Percentiles rank a stretch among this genome's conserved stretches.
Conservation (phyloP, 2,329 filamentous ascomycete species). For the Diaporthe aspalathi region DNA sequence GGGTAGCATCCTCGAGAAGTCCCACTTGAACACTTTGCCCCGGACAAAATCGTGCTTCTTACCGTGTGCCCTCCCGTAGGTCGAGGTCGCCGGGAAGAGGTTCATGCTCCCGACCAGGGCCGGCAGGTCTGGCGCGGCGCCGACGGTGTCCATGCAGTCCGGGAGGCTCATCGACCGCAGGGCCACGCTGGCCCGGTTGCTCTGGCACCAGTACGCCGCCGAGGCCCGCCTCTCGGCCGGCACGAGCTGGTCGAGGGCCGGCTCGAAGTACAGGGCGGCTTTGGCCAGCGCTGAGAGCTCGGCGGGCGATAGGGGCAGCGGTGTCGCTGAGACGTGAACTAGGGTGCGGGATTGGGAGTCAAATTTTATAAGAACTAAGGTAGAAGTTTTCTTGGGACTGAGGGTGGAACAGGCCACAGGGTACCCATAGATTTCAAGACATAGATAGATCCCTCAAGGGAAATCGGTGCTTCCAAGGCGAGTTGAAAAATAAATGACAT, state of each 20-base stretch:
- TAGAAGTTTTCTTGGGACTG: too few species aligned
- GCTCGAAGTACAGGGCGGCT: slow-evolving; percentile 49
- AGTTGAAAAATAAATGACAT: too few species aligned
- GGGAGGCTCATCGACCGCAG: slow-evolving; percentile 41
- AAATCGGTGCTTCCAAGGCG: too few species aligned
- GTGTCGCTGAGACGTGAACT: slow-evolving; percentile 50
- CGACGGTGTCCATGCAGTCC: slow-evolving; percentile 45
- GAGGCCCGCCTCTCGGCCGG: slow-evolving; percentile 43
- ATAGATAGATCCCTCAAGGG: too few species aligned
- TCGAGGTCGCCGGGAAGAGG: slow-evolving; percentile 46
- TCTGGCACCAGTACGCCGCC: slow-evolving; percentile 51
- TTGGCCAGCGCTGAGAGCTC: slow-evolving; percentile 49
- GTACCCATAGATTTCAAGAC: too few species aligned
- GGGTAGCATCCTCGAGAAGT: slow-evolving; percentile 48
- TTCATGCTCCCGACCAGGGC: slow-evolving; percentile 49
- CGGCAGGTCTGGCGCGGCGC: slow-evolving; percentile 39
- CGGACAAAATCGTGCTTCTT: slow-evolving; percentile 50
- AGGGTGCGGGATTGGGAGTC: too few species aligned
- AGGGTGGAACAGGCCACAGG: too few species aligned
- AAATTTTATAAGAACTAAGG: too few species aligned
- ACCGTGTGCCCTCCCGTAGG: slow-evolving; percentile 48
- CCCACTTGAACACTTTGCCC: slow-evolving; percentile 56
- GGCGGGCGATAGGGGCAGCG: slow-evolving; percentile 40
- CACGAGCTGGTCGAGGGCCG: slow-evolving; percentile 49
- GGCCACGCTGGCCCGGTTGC: slow-evolving; percentile 47